phyloP scores from a whole-genome alignment of 495 filamentous ascomycete species.

The Trichoderma reesei region DNA sequence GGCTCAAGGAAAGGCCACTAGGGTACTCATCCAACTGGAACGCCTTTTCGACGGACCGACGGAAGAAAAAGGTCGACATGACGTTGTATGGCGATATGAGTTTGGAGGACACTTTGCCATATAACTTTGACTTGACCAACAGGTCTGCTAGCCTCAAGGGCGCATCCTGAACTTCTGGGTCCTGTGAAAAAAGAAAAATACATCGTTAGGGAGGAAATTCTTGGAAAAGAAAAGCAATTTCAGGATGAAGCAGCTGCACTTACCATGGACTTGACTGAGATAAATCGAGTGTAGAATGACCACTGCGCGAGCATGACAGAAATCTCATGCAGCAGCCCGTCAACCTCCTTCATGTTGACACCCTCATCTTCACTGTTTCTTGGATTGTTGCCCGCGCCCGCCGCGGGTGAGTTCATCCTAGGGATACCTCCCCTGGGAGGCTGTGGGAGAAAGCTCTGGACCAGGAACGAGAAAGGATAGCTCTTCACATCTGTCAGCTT shows the following conservation, averaged over 20 bases:
- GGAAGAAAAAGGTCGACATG: conserved; percentile 92
- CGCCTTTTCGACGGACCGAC: conserved; percentile 88
- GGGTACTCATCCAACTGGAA: conserved; percentile 98
- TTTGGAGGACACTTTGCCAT: conserved; percentile 61
- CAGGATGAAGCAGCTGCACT: neutral
- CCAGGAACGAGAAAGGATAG: conserved; percentile 92
- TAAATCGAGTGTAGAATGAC: conserved; percentile 84
- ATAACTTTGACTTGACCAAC: conserved; percentile 62
- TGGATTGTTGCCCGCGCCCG: conserved; percentile 37
- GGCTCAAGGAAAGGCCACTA: conserved; percentile 62
- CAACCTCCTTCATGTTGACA: conserved; percentile 90
- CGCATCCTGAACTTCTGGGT: conserved; percentile 34
- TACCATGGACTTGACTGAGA: conserved; percentile 75
- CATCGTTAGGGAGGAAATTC: conserved; percentile 14
- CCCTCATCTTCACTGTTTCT: conserved; percentile 71
- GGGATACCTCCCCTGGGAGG: conserved; percentile 48
- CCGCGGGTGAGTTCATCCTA: conserved; percentile 54
- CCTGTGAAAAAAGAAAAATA: conserved; percentile 30
- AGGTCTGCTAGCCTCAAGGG: conserved; percentile 55
- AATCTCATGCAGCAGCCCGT: conserved; percentile 75
- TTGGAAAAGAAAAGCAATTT: conserved; percentile 15
- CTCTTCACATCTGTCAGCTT: conserved; percentile 89
- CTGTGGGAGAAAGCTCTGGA: conserved; percentile 76
- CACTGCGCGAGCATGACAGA: conserved; percentile 86
- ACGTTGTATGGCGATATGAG: conserved; percentile 70